These are phyloP conservation scores for Rhododendron williamsianum DNA, from an alignment of 148 eudicot species.

Conservation along the genomic window DNA sequence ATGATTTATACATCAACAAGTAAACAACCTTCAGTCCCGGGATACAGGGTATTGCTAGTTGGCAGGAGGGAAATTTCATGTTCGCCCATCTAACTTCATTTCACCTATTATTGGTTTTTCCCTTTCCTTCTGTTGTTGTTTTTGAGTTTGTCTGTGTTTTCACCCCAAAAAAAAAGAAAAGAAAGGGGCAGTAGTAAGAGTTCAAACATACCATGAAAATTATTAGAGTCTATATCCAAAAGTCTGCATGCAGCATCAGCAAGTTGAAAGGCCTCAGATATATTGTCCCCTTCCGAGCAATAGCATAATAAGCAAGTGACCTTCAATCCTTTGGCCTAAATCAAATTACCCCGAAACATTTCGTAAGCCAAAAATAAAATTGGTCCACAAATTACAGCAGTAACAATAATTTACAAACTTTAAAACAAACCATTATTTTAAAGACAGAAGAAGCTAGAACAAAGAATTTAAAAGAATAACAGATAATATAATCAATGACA, in stretches of 20 bases:
- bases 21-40: neutral
- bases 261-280: constrained; percentile 71
- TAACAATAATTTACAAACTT: neutral
- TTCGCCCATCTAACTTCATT: neutral
- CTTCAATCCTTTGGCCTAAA: constrained; percentile 86
- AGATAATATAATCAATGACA: neutral
- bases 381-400: neutral
- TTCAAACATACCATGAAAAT: constrained; percentile 37
- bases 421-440: neutral
- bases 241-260: constrained; percentile 76
- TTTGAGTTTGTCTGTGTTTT: neutral
- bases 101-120: neutral
- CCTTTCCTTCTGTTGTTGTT: neutral
- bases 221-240: constrained; percentile 31
- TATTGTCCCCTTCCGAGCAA: constrained; percentile 99
- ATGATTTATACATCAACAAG: neutral
- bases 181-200: neutral
- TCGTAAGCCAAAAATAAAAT: neutral
- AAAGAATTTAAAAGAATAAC: neutral
- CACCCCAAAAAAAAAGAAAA: neutral
- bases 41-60: neutral
- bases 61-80: neutral
- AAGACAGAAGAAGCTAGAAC: constrained; percentile 1
- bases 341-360: constrained; percentile 2
- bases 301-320: constrained; percentile 90